Base-by-base conservation (phyloP, 176 grass and related monocot species). In the Oryza meyeriana region DNA sequence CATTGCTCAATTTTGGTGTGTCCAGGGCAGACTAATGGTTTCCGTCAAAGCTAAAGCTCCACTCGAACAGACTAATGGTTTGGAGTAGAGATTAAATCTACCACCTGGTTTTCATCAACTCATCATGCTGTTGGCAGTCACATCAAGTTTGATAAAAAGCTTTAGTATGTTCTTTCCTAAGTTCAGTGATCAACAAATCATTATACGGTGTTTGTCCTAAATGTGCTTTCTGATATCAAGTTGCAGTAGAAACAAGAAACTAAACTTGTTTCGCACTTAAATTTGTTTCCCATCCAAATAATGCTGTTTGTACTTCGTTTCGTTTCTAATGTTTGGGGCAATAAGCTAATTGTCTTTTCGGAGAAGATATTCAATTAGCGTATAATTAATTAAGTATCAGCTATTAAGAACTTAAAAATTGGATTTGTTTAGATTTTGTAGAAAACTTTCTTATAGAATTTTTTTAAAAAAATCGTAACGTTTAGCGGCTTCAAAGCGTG, bases 211-310 rank as follows among this genome's bases (percentile, higher is more conserved):
- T 32, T 10, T 14, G 61, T 26, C 71, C 24, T 47, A 35, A 18
- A 25, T 42, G 69, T 80, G 64, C 82, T 80, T 61, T 22, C 35
- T 84, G 68, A 61, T 28, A 20, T 79, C 29, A 59, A 68, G 47
- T 47, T n/a, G n/a, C n/a, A n/a, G n/a, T n/a, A n/a, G n/a, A n/a
- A n/a, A n/a, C n/a, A n/a, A n/a, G n/a, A n/a, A n/a, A n/a, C n/a
- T n/a, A 67, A 80, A 64, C 18, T 28, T 61, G n/a, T 8, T 34
- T 65, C 55, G 32, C 69, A 50, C 33, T 59, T 9, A 6, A 70
- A n/a, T 28, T 30, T 35, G 24, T 74, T 12, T 74, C 30, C 61
- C 25, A 6, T 67, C 1, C 28, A 59, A 69, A 55, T 41, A 28
- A 2, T n/a, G 7, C 14, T 33, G 8, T 24, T 24, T 69, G 22